phyloP scores from a whole-genome alignment of 2,329 filamentous ascomycete genomes.

The Thelonectria rubi region DNA sequence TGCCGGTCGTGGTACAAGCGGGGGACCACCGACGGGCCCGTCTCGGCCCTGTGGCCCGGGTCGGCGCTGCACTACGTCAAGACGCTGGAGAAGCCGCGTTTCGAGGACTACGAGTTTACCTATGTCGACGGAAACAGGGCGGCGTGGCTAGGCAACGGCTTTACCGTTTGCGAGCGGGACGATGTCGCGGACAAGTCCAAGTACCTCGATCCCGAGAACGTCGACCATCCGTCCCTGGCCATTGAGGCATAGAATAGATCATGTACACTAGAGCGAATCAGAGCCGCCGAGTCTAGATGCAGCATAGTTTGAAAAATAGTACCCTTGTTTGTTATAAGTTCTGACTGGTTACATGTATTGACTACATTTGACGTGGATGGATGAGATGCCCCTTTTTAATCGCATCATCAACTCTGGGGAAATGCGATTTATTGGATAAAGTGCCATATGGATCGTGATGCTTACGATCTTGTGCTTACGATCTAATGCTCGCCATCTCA shows the following conservation, averaged over 20 bases:
- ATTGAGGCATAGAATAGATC: background rate
- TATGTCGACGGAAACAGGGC: background rate
- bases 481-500: too few relatives aligned
- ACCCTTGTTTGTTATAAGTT: too few relatives aligned
- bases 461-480: too few relatives aligned
- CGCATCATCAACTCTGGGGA: too few relatives aligned
- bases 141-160: background rate
- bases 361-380: too few relatives aligned
- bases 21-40: background rate
- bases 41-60: background rate
- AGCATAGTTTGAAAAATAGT: too few relatives aligned
- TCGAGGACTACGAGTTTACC: background rate
- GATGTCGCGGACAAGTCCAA: background rate
- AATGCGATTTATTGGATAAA: too few relatives aligned
- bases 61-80: background rate
- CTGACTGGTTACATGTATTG: too few relatives aligned
- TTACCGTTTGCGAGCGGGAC: background rate
- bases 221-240: background rate
- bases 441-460: too few relatives aligned
- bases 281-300: too few relatives aligned
- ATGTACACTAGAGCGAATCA: background rate
- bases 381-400: too few relatives aligned
- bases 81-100: background rate
- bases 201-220: background rate
- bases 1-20: conserved; percentile 4